Evolutionary conservation across 352 stramenopile species (phyloP), one percentile per base, ranked within the genome.

Genomic region (Pythium pectinolyticum): DNA sequence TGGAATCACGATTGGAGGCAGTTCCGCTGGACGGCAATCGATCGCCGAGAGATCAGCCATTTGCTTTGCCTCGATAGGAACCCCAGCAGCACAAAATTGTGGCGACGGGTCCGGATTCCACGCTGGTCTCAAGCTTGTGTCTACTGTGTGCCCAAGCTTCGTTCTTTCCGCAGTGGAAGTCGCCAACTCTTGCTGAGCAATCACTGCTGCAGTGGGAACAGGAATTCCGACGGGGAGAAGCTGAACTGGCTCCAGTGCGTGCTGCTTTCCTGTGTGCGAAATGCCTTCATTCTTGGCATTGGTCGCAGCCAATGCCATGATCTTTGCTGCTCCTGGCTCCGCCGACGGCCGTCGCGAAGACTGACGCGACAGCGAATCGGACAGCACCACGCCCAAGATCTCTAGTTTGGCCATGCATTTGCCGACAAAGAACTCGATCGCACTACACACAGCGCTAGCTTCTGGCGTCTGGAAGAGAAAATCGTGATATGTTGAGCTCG

Each of bases 331-430:
- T 50, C 47, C 20, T n/a, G 48, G 8, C 20, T 59, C 48, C 17
- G 59, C 8, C 5, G 49, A 65, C n/a, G 58, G 49, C 28, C 30
- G 59, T 14, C 50, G 50, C 32, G 59, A 60, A n/a, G 49, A 11
- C 31, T 54, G 59, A 2, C 49, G 40, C 6, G 39, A 47, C 24
- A 53, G 48, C 2, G 39, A 37, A 12, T 66, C 30, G 39, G 51
- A 41, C 9, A 59, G 25, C 30, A 68, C 39, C 0, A 57, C 20
- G 40, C 14, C 74, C 20, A 83, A 67, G 25, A 77, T 66, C 41
- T 92, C 81, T 15, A 90, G 54, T 34, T 92, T 92, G 7, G 80
- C 80, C 76, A 92, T 88, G 59, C 84, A 92, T 25, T 88, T 88
- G 0, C 80, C 77, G 3, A 92, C 82, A 39, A 89, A 89, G 37